These are phyloP conservation scores for Larix sibirica DNA, from an alignment of 83 land plant species.

Conservation along the genomic window DNA sequence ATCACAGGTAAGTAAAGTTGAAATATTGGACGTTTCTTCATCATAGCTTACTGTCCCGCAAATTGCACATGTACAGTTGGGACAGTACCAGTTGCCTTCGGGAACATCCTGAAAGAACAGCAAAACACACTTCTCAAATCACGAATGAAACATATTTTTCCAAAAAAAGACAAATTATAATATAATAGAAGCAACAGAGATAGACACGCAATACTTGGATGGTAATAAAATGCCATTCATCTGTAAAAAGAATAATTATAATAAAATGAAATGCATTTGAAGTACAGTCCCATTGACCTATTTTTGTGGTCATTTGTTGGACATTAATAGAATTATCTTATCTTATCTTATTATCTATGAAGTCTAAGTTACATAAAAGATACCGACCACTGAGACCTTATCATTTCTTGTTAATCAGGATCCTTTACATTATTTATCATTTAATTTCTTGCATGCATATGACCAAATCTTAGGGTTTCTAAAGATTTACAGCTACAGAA, in stretches of 20 bases:
- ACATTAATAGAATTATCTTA: too few species aligned
- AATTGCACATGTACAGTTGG: conserved; percentile 57
- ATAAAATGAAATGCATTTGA: neutral
- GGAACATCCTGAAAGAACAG: conserved; percentile 60
- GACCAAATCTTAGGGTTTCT: neutral
- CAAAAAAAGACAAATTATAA: neutral
- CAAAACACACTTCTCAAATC: neutral
- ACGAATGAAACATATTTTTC: neutral
- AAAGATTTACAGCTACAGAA: neutral
- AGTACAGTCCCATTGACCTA: neutral
- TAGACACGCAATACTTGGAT: neutral
- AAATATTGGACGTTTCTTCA: conserved; percentile 24
- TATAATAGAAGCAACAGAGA: neutral
- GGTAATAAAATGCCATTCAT: neutral
- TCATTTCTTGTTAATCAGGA: neutral
- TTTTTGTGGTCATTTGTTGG: too few species aligned
- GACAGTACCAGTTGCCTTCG: conserved; percentile 82
- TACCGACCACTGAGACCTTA: neutral
- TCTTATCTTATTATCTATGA: neutral
- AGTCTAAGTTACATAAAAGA: neutral
- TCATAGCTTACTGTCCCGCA: conserved; percentile 50
- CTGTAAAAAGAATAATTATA: neutral
- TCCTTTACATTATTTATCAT: neutral
- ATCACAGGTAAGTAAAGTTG: conserved; percentile 34
- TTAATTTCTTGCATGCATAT: neutral